Evolutionary conservation across 2,329 filamentous ascomycete genomes (phyloP), one percentile per base, ranked within the genome.

Genomic region (Blastomyces emzantsi): DNA sequence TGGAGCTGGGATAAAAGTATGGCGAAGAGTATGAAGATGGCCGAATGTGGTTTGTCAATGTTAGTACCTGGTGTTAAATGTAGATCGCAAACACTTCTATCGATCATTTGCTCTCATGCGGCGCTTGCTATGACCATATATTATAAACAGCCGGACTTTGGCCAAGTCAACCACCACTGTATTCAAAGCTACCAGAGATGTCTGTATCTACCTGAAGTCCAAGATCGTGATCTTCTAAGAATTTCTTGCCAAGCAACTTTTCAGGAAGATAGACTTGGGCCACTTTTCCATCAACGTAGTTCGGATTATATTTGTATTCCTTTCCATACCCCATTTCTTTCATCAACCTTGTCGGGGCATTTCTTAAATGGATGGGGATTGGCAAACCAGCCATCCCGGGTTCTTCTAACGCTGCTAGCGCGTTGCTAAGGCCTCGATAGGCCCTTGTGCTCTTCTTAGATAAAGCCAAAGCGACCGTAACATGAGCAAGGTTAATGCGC

Each of bases 291-390:
- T 92, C 86, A 60, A 84, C 77, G 71, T 93, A 99, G 69, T 96
- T 90, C 0, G 94, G 94, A 69, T 96, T 96, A 72, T 99, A 97
- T 76, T 97, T 97, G 76, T 99, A 99, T 73, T 92, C 90, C 60
- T 86, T 87, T 0, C 92, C 92, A 72, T 92, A 96, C 0, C 91
- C 93, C 68, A 97, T 78, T 69, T 97, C 93, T 70, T 92, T 90
- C 93, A 99, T 96, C 67, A 97, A 74, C 68, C 87, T 84, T 1
- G 94, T 97, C 0, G 94, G 93, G 9, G 94, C 94, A 75, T 97
- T 97, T 64, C 94, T 81, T 64, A 99, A 76, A 74, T 97, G 94
- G 49, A 94, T 76, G 1, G 94, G 94, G 28, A 99, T 87, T 0
- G 92, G 90, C 60, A 97, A 73, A 0, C 84, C 85, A 0, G 92